Evolutionary conservation across 2,329 filamentous ascomycete genomes (phyloP), one percentile per base, ranked within the genome.

Genomic region (Cladorrhinum sp.): DNA sequence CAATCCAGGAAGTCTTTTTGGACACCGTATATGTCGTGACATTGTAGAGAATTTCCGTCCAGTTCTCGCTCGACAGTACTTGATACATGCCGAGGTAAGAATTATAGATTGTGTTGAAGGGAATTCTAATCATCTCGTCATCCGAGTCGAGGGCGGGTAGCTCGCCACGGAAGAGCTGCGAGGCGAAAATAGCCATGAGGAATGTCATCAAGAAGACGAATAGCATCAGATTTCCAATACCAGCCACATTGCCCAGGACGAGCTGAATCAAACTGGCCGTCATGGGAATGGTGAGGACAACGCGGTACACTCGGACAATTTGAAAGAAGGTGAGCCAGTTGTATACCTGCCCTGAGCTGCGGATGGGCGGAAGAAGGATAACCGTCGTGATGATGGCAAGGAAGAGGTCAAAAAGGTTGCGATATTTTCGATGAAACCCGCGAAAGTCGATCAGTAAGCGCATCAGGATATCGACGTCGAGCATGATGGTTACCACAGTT

Each of bases 51-150:
- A 97, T 90, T 0, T 77, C 77, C 0, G 96, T 99, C 95, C 95
- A 99, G 71, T 96, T 92, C 73, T 99, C 95, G 69, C 92, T 97
- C 9, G 95, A 97, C 50, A 99, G 79, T 28, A 99, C 86, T 75
- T 97, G 92, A 72, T 99, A 99, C 92, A 99, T 98, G 60, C 93
- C 95, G 16, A 99, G 80, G 71, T 99, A 99, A 0, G 92, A 90
- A 71, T 98, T 98, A 79, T 89, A 99, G 36, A 99, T 95, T 42
- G 91, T 91, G 71, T 86, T 87, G 73, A 99, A 99, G 0, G 91
- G 90, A 48, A 95, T 85, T 21, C 82, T 76, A 63, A 90, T 86
- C 2, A 82, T 75, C 1, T 89, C 78, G 2, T 86, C 89, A n/a
- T 76, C 73, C 1, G 78, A 74, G 65, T 91, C 85, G n/a, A 80